Percentiles rank a stretch among this genome's conserved stretches.
Conservation (phyloP, 371 early-diverging fungal species). For the Mortierella sp. region DNA sequence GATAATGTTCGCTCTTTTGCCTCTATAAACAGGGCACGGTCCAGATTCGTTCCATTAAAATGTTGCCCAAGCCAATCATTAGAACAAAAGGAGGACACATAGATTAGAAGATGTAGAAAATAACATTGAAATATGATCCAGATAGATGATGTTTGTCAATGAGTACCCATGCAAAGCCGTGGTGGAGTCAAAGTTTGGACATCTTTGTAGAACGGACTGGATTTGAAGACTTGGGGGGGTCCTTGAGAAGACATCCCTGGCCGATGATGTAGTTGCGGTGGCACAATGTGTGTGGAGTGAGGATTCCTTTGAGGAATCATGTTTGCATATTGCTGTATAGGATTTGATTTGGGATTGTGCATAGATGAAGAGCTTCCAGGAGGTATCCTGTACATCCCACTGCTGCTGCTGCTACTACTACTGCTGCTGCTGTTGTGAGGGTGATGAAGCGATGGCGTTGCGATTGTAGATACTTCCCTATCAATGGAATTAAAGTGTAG, state of each 20-base stretch:
- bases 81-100: neutral
- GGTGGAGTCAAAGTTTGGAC: slow-evolving; percentile 38
- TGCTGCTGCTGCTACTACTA: slow-evolving; percentile 13
- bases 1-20: slow-evolving; percentile 40
- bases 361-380: slow-evolving; percentile 5
- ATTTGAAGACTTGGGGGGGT: slow-evolving; percentile 36
- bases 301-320: neutral
- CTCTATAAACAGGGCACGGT: slow-evolving; percentile 10
- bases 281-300: slow-evolving; percentile 2
- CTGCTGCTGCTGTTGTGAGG: slow-evolving; percentile 15
- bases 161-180: slow-evolving; percentile 55
- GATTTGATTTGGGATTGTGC: slow-evolving; percentile 19
- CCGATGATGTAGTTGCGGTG: slow-evolving; percentile 7
- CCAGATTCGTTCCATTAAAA: neutral
- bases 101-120: neutral
- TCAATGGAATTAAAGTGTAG: neutral
- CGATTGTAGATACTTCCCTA: slow-evolving; percentile 41
- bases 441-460: slow-evolving; percentile 19
- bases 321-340: neutral
- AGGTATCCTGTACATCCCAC: slow-evolving; percentile 20
- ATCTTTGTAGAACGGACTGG: slow-evolving; percentile 58
- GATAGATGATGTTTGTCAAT: neutral
- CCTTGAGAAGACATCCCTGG: slow-evolving; percentile 8
- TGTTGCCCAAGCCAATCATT: neutral
- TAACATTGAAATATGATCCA: neutral